Evolutionary conservation across 2,329 filamentous ascomycete genomes (phyloP).

Genomic region (Ambrosiella xylebori): DNA sequence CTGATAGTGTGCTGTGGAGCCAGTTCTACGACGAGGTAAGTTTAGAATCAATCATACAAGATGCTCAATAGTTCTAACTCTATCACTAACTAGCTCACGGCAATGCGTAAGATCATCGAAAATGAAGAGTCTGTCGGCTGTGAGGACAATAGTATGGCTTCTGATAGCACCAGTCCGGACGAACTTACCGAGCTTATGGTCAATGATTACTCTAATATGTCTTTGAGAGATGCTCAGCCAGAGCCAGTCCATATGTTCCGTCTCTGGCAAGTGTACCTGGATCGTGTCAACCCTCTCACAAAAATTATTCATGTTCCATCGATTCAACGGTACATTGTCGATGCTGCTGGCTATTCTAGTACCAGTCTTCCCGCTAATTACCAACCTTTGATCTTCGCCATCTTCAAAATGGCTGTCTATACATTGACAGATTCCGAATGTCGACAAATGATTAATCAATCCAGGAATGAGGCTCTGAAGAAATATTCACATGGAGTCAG

Average conservation of each 20-base stretch:
- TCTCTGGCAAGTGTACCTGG: slow-evolving; percentile 58
- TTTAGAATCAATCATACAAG: neutral
- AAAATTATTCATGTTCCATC: slow-evolving; percentile 59
- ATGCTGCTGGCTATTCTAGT: slow-evolving; percentile 38
- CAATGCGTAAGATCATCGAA: slow-evolving; percentile 42
- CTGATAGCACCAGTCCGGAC: slow-evolving; percentile 33
- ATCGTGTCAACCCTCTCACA: slow-evolving; percentile 56
- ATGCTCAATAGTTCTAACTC: neutral
- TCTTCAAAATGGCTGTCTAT: slow-evolving; percentile 44
- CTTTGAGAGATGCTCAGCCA: slow-evolving; percentile 40
- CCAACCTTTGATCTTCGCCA: slow-evolving; percentile 45
- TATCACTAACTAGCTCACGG: slow-evolving; percentile 27
- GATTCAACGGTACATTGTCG: slow-evolving; percentile 45
- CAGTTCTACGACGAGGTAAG: slow-evolving; percentile 39
- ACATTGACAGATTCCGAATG: slow-evolving; percentile 41
- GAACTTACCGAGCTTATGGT: slow-evolving; percentile 35
- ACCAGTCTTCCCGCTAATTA: slow-evolving; percentile 35
- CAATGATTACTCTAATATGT: slow-evolving; percentile 24
- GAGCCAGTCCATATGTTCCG: slow-evolving; percentile 47
- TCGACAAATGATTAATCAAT: slow-evolving; percentile 31
- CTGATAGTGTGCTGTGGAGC: slow-evolving; percentile 38
- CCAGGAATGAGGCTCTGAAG: slow-evolving; percentile 32
- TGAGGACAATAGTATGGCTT: slow-evolving; percentile 32
- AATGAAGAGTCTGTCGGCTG: slow-evolving; percentile 21
- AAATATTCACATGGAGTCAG: slow-evolving; percentile 36